A percentile compares a stretch with the other conserved stretches of the same genome.
These are phyloP conservation scores for Quercus bicolor DNA, from an alignment of 306 rosid species.

Conservation along the genomic window DNA sequence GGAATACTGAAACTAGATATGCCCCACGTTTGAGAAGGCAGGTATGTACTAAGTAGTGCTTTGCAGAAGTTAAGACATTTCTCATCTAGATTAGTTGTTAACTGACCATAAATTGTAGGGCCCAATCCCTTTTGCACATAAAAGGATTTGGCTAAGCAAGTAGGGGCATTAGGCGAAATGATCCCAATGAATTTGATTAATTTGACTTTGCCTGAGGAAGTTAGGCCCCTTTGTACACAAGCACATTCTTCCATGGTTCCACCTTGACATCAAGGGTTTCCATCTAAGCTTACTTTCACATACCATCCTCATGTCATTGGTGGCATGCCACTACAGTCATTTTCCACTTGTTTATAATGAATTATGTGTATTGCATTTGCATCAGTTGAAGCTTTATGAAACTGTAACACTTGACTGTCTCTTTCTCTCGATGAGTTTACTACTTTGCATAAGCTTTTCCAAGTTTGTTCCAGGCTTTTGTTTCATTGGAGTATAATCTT, in stretches of 20 bases:
- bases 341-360: neutral
- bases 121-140: neutral
- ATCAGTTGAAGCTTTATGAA: neutral
- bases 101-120: slow-evolving; percentile 10
- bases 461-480: neutral
- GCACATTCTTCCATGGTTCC: neutral
- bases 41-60: slow-evolving; percentile 41
- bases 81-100: neutral
- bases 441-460: neutral
- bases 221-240: neutral
- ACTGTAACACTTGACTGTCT: neutral
- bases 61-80: slow-evolving; percentile 3
- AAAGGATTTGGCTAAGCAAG: neutral
- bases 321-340: neutral
- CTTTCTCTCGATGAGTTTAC: neutral
- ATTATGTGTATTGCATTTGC: neutral
- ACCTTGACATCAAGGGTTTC: neutral
- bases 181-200: neutral
- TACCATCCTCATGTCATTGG: neutral
- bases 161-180: neutral
- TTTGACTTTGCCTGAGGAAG: neutral
- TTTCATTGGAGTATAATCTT: neutral
- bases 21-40: slow-evolving; percentile 39
- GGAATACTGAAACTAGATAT: slow-evolving; percentile 37
- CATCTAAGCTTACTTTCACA: neutral